phyloP scores from a whole-genome alignment of 176 grass and related monocot species.

The Canna indica region DNA sequence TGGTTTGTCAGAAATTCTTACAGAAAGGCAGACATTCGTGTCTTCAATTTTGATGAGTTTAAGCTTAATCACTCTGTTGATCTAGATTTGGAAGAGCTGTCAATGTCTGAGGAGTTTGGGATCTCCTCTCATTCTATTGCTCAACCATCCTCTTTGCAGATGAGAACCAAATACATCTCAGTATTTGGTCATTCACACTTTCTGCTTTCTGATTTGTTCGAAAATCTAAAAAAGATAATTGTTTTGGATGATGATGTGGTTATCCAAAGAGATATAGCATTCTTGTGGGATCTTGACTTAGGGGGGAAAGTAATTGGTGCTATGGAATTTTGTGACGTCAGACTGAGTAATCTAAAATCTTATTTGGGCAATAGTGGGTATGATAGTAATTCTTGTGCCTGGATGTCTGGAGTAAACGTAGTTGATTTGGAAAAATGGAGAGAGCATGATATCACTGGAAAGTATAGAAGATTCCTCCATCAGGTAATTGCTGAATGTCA shows the following conservation, averaged over 20 bases:
- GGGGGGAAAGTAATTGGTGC: constrained; percentile 63
- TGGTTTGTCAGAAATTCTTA: constrained; percentile 67
- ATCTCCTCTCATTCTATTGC: constrained; percentile 32
- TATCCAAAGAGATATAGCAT: constrained; percentile 58
- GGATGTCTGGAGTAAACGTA: constrained; percentile 68
- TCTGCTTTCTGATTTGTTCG: constrained; percentile 71
- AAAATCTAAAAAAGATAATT: constrained; percentile 50
- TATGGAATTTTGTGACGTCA: constrained; percentile 41
- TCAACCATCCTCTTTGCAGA: constrained; percentile 9
- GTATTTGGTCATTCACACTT: constrained; percentile 77
- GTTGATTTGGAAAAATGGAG: constrained; percentile 73
- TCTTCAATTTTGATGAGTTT: constrained; percentile 52
- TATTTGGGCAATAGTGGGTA: constrained; percentile 33
- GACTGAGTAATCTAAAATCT: constrained; percentile 39
- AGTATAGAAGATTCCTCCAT: constrained; percentile 25
- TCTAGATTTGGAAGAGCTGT: constrained; percentile 28
- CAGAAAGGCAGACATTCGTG: constrained; percentile 35
- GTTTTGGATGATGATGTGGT: constrained; percentile 80
- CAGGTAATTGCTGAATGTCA: constrained; percentile 39
- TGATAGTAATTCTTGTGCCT: constrained; percentile 48
- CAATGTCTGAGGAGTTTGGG: constrained; percentile 64
- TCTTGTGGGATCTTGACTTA: constrained; percentile 60
- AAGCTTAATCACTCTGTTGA: constrained; percentile 15
- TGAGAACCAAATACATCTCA: constrained; percentile 72
- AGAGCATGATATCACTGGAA: constrained; percentile 31